Evolutionary conservation across 768 basidiomycete species (phyloP).

Genomic region (Lenzites betulinus): DNA sequence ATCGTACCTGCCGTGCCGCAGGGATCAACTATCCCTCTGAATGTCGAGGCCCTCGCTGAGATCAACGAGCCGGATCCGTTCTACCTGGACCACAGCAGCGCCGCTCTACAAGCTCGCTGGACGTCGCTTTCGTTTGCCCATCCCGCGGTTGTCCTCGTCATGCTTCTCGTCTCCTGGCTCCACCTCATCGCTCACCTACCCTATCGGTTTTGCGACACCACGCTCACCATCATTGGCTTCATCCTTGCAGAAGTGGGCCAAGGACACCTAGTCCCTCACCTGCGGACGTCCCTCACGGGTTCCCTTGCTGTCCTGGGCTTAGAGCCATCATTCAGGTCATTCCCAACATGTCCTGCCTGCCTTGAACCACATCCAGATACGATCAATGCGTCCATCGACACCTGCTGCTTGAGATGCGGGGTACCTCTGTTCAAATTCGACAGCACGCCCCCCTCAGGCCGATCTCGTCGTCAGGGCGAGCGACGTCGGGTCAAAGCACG

Average conservation of each 20-base stretch:
- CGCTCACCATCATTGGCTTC: neutral
- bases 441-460: neutral
- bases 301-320: neutral
- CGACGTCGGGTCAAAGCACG: neutral
- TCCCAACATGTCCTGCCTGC: too few relatives aligned
- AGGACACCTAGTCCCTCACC: neutral
- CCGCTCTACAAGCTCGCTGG: too few relatives aligned
- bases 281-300: neutral
- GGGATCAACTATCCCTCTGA: too few relatives aligned
- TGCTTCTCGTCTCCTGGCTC: neutral
- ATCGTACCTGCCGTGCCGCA: too few relatives aligned
- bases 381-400: too few relatives aligned
- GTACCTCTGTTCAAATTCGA: neutral
- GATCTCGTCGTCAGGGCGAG: neutral
- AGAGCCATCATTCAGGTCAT: neutral
- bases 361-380: too few relatives aligned
- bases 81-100: too few relatives aligned
- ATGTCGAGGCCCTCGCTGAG: neutral
- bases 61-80: neutral
- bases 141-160: neutral
- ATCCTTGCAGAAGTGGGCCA: neutral
- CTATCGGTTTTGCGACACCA: neutral
- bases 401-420: too few relatives aligned
- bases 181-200: neutral
- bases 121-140: neutral